These are phyloP conservation scores for Thalassiosira mediterranea DNA, from an alignment of 352 stramenopile genomes.

Conservation along the genomic window DNA sequence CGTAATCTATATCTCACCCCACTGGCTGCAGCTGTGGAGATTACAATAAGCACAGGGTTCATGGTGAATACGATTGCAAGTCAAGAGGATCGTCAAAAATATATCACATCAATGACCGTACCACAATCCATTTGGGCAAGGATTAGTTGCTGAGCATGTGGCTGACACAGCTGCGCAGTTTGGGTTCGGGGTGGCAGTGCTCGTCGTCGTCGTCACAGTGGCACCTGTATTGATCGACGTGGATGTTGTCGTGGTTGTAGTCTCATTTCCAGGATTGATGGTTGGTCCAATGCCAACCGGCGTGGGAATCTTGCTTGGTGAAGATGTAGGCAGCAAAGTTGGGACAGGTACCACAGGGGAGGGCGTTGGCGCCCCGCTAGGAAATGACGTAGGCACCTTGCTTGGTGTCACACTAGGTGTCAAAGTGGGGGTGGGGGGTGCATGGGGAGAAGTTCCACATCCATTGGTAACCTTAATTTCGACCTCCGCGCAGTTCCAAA, in stretches of 20 bases:
- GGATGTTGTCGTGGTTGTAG: conserved; percentile 14
- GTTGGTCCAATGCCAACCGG: no score
- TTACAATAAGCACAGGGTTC: no score
- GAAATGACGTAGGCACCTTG: conserved; percentile 1
- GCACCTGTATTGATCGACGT: conserved; percentile 14
- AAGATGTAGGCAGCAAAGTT: no score
- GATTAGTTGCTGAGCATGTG: conserved; percentile 41
- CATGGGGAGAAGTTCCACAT: conserved; percentile 18
- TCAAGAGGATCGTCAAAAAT: no score
- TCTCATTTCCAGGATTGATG: no score
- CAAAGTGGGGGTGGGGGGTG: background rate
- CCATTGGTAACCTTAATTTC: conserved; percentile 43
- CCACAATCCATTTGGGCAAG: conserved; percentile 43
- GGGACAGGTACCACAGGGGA: no score
- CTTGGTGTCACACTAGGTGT: background rate
- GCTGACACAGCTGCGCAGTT: conserved; percentile 35
- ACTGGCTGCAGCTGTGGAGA: conserved; percentile 50
- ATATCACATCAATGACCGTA: no score
- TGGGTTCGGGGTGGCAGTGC: conserved; percentile 11
- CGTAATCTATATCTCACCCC: conserved; percentile 10
- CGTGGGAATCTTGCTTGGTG: no score
- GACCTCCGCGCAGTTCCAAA: conserved; percentile 66
- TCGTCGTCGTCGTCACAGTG: conserved; percentile 19
- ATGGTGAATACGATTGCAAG: no score
- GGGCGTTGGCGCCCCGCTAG: no score